Percentiles rank a stretch among this genome's conserved stretches.
Evolutionary conservation across 257 asterid genomes (phyloP).

Genomic region (Gynochthodes officinalis): DNA sequence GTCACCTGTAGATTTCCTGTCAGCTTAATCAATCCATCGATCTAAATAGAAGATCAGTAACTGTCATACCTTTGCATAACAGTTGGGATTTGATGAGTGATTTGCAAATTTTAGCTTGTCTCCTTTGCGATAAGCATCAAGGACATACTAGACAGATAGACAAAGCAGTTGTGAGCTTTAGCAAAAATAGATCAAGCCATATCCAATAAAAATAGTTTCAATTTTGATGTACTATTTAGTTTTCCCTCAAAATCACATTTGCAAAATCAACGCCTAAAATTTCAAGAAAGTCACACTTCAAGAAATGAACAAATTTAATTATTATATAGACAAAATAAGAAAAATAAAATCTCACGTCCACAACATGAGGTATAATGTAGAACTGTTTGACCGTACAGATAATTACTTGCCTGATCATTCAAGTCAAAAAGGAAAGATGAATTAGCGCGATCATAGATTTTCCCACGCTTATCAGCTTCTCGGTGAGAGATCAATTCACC

Average conservation of each 20-base stretch:
- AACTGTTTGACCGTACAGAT: neutral
- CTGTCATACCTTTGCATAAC: constrained; percentile 81
- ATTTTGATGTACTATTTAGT: too few relatives aligned
- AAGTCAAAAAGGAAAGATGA: constrained; percentile 91
- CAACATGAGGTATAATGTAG: neutral
- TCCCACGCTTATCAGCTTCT: constrained; percentile 98
- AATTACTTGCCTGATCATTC: constrained; percentile 76
- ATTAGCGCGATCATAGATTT: constrained; percentile 87
- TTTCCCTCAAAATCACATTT: neutral
- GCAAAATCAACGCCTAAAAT: neutral
- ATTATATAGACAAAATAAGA: neutral
- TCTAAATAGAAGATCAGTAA: constrained; percentile 7
- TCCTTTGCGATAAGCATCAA: constrained; percentile 95
- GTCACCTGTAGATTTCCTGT: constrained; percentile 50
- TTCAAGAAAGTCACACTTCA: neutral
- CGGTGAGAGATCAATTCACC: constrained; percentile 92
- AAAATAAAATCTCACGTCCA: neutral
- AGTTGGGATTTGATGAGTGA: constrained; percentile 91
- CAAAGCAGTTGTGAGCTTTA: constrained; percentile 4
- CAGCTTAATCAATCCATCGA: constrained; percentile 7
- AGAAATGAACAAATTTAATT: neutral
- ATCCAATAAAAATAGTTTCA: neutral
- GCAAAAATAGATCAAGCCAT: neutral
- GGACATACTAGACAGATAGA: constrained; percentile 65
- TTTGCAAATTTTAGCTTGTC: constrained; percentile 95